Conservation (phyloP, 2,329 filamentous ascomycete genomes). For the Magnaporthiopsis rhizophila region DNA sequence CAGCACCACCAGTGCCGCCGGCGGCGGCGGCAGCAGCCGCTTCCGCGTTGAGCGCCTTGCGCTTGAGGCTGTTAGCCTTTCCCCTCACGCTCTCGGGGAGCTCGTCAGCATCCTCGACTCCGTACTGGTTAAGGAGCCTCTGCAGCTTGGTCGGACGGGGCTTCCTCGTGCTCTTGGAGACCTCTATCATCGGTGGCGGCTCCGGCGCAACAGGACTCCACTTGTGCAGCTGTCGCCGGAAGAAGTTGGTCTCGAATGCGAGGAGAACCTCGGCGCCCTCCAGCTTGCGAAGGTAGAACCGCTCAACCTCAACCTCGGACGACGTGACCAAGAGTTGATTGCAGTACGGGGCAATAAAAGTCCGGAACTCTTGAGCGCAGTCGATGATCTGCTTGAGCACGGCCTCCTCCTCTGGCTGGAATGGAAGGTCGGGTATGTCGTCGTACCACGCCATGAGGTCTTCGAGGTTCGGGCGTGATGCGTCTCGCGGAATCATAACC, state of each 20-base stretch:
- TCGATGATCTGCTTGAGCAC: conserved; percentile 79
- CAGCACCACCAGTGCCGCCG: conserved; percentile 8
- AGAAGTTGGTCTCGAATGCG: conserved; percentile 92
- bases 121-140: conserved; percentile 83
- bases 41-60: conserved; percentile 58
- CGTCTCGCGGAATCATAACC: conserved; percentile 93
- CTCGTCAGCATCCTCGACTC: conserved; percentile 84
- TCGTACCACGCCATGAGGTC: conserved; percentile 78
- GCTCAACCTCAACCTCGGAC: conserved; percentile 79
- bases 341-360: conserved; percentile 72
- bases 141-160: conserved; percentile 94
- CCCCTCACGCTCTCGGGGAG: conserved; percentile 75
- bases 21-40: conserved; percentile 33
- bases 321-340: conserved; percentile 73
- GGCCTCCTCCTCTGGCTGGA: conserved; percentile 93
- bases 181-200: conserved; percentile 76
- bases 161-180: conserved; percentile 87
- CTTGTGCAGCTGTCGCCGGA: conserved; percentile 90
- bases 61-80: conserved; percentile 65
- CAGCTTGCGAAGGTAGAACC: conserved; percentile 94
- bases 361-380: conserved; percentile 74
- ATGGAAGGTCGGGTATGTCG: conserved; percentile 72
- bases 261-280: conserved; percentile 93
- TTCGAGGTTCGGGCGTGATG: conserved; percentile 88
- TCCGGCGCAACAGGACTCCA: conserved; percentile 86